Percentiles rank a stretch among this genome's conserved stretches.
Conservation (phyloP, 2,329 filamentous ascomycete genomes). For the Aureobasidium lini region DNA sequence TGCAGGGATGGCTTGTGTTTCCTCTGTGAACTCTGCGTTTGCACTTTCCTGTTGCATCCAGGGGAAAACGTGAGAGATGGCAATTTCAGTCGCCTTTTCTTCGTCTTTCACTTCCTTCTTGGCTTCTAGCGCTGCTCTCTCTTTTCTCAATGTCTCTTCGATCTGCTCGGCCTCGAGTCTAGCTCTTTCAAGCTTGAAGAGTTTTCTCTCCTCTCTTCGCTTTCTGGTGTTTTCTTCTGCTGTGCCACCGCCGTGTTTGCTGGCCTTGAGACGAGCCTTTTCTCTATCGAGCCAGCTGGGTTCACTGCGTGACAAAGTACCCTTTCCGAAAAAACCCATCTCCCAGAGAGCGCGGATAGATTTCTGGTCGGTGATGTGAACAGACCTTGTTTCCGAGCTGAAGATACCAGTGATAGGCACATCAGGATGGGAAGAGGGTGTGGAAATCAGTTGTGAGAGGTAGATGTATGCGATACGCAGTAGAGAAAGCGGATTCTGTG, state of each 20-base stretch:
- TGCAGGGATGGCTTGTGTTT: neutral
- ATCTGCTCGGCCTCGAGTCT: conserved; percentile 78
- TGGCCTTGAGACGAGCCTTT: conserved; percentile 55
- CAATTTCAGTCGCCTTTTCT: neutral
- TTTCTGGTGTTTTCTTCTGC: conserved; percentile 74
- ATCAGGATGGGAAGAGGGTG: conserved; percentile 56
- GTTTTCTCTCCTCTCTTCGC: conserved; percentile 69
- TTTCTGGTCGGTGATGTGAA: conserved; percentile 71
- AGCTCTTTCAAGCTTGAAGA: conserved; percentile 89
- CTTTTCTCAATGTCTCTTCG: conserved; percentile 57
- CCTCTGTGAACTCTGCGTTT: neutral
- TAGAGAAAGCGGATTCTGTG: conserved; percentile 84
- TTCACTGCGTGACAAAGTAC: conserved; percentile 85
- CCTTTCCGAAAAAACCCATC: conserved; percentile 96
- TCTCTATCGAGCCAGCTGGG: conserved; percentile 86
- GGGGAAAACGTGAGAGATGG: conserved; percentile 11
- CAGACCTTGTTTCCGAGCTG: conserved; percentile 70
- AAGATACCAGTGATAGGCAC: conserved; percentile 66
- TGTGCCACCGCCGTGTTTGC: conserved; percentile 38
- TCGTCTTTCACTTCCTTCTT: neutral
- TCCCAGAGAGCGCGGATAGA: conserved; percentile 84
- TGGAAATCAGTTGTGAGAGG: conserved; percentile 38
- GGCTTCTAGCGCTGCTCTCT: conserved; percentile 25
- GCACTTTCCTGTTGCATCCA: conserved; percentile 12
- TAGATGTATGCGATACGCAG: conserved; percentile 68